phyloP scores from a whole-genome alignment of 257 asterid genomes.

The Euphrasia confusa region DNA sequence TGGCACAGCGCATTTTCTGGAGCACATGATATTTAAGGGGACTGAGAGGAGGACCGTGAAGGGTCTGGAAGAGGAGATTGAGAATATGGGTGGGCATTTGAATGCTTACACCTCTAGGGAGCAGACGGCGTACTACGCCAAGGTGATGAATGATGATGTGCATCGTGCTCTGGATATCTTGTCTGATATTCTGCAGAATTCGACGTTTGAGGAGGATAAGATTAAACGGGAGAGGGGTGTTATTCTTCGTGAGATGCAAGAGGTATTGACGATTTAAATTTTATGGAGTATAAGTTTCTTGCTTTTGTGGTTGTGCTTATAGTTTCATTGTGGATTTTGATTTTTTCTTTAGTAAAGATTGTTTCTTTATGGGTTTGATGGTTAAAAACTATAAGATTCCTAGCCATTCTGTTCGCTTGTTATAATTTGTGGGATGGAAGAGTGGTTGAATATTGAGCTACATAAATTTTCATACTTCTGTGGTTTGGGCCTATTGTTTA shows the following conservation, averaged over 20 bases:
- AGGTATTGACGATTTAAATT: slow-evolving; percentile 40
- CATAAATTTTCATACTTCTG: background rate
- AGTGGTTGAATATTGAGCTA: background rate
- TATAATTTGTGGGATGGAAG: no score
- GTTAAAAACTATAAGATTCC: background rate
- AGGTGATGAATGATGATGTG: slow-evolving; percentile 62
- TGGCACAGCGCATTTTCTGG: slow-evolving; percentile 92
- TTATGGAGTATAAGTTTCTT: background rate
- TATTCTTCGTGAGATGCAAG: slow-evolving; percentile 92
- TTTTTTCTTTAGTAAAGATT: slow-evolving; percentile 11
- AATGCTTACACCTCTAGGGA: slow-evolving; percentile 94
- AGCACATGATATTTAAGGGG: slow-evolving; percentile 96
- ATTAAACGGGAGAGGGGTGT: slow-evolving; percentile 82
- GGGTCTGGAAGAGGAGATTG: slow-evolving; percentile 89
- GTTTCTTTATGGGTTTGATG: slow-evolving; percentile 9
- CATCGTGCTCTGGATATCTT: slow-evolving; percentile 66
- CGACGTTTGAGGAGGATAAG: slow-evolving; percentile 58
- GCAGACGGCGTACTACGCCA: slow-evolving; percentile 87
- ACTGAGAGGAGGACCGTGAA: slow-evolving; percentile 67
- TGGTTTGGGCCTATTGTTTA: background rate
- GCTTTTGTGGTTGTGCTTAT: slow-evolving; percentile 1
- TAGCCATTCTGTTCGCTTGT: no score
- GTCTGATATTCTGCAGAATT: slow-evolving; percentile 83
- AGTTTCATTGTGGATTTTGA: background rate
- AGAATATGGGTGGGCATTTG: slow-evolving; percentile 95